phyloP scores from a whole-genome alignment of 2,329 filamentous ascomycete genomes.

The Fusarium nurragi region DNA sequence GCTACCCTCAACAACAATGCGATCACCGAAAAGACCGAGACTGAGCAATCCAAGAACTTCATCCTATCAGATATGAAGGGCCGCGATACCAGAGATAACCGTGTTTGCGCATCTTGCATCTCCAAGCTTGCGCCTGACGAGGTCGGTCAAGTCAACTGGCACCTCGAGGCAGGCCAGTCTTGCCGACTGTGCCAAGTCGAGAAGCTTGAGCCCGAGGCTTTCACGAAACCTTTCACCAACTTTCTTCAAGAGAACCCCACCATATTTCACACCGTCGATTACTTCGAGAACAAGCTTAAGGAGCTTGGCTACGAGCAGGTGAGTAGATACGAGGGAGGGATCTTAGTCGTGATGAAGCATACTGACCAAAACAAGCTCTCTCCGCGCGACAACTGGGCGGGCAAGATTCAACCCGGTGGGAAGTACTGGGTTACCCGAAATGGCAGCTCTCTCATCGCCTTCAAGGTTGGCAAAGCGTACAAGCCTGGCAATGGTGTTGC shows the following conservation, averaged over 20 bases:
- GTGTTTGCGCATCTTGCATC: constrained; percentile 54
- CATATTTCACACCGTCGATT: constrained; percentile 87
- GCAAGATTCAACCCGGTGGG: constrained; percentile 77
- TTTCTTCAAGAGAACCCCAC: constrained; percentile 93
- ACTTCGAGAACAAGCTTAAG: constrained; percentile 78
- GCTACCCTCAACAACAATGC: constrained; percentile 40
- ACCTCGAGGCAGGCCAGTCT: constrained; percentile 34
- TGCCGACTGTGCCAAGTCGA: constrained; percentile 53
- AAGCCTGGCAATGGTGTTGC: constrained; percentile 85
- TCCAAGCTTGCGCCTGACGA: constrained; percentile 46
- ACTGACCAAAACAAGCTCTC: constrained; percentile 64
- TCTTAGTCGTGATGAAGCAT: not conserved
- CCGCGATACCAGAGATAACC: constrained; percentile 48
- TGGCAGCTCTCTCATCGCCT: constrained; percentile 85
- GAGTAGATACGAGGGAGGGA: constrained; percentile 31
- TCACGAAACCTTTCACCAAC: constrained; percentile 84
- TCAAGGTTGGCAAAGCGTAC: constrained; percentile 82
- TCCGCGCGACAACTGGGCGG: constrained; percentile 80
- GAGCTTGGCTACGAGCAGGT: constrained; percentile 79
- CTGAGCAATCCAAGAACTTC: constrained; percentile 56
- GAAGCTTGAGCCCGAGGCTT: constrained; percentile 66
- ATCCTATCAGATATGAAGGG: constrained; percentile 55
- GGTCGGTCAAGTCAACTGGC: constrained; percentile 47
- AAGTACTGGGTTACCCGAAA: constrained; percentile 93
- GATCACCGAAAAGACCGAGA: constrained; percentile 34